Evolutionary conservation across 1,139 yeast genomes (phyloP), one percentile per base, ranked within the genome.

Genomic region (Geotrichum klebahnii): DNA sequence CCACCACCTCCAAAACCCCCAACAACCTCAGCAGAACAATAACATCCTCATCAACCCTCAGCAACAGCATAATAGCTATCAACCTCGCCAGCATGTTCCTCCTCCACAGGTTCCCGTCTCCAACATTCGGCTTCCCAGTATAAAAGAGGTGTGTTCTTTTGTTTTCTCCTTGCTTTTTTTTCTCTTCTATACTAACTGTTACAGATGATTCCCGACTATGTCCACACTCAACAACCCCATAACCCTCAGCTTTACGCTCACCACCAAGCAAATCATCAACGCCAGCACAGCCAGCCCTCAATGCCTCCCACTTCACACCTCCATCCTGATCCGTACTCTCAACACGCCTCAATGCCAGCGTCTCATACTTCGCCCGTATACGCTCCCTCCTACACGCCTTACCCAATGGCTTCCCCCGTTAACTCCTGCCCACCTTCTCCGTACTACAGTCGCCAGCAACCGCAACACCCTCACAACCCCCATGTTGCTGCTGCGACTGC

Each of bases 121-220:
- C 29, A 29, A 16, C 44, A n/a, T 44, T n/a, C 31, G 47, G 6
- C 47, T 44, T 14, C 47, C 47, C 24, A 44, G 47, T 23, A 44
- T 44, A 20, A 19, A 35, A 28, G 47, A 44, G 41, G 47, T 44
- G n/a, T n/a, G n/a, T n/a, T n/a, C n/a, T n/a, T n/a, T n/a, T 9
- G 46, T 33, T 16, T 34, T 10, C 17, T 23, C 6, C n/a, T 5
- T 26, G 19, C 14, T 40, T 8, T 12, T n/a, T 12, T 14, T 14
- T 16, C 8, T 26, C 14, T 23, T 5, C 17, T n/a, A n/a, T n/a
- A n/a, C n/a, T n/a, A n/a, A n/a, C n/a, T n/a, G n/a, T 16, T 43
- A n/a, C 8, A 23, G 29, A 26, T 38, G 29, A 38, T 38, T 22
- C 42, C 29, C 5, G 42, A 26, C 19, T 38, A 26, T 23, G 12